Evolutionary conservation across 2,329 filamentous ascomycete genomes (phyloP), one percentile per base, ranked within the genome.

Genomic region (Microthyrium microscopicum): DNA sequence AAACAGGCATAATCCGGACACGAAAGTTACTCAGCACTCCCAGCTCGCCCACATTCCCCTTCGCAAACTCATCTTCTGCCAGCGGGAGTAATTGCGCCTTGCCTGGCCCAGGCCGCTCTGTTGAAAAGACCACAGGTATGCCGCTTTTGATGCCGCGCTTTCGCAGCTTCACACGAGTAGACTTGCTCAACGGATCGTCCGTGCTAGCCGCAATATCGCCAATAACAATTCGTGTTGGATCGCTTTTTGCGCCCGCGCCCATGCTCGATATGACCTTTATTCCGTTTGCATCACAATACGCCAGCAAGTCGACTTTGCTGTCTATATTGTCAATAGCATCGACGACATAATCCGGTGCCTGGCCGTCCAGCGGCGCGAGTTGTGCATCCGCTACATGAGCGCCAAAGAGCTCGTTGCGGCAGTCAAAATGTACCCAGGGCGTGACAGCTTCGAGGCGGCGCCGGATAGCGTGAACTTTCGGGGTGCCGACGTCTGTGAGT

Each of bases 301-400:
- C 75, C 26, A 98, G 64, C 35, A 98, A 61, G 13, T 77, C 78
- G 3, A 98, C 87, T 59, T 98, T 98, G 34, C 83, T 92, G 33
- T 93, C 82, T 41, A 98, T 95, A 50, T 98, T 95, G 55, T 98
- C 89, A 43, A 98, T 98, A 16, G 87, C 91, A 55, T 98, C 89
- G 22, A 98, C 72, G n/a, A 98, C 73, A 48, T 77, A 98, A 46
- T 87, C 77, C 1, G 85, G 84, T 45, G 66, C 66, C 49, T 67
- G 69, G 12, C 62, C 72, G 42, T 61, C 56, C 74, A 82, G 84
- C 0, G 70, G 62, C 0, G 60, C 70, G 26, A 98, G 60, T 40
- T 94, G 60, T 8, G 57, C 51, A 5, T 68, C 66, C 0, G 84
- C 84, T 7, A 64, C 73, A 12, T 61, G 53, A 5, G 16, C 33